Conservation (phyloP, 495 filamentous ascomycete species). For the Penicillium egyptiacum region DNA sequence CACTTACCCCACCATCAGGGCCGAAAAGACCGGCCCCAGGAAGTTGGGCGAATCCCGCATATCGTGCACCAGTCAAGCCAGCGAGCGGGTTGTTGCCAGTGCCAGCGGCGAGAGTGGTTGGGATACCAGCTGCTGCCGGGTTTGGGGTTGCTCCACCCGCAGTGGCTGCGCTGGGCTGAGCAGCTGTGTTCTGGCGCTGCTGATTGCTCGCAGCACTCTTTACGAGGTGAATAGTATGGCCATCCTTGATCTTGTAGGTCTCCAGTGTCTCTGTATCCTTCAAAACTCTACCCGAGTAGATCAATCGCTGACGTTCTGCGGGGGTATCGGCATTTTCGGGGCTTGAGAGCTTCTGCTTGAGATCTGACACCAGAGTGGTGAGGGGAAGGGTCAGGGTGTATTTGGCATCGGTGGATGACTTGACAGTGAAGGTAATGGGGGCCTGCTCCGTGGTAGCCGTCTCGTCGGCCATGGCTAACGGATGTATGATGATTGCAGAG, state of each 20-base stretch:
- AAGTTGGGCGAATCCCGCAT: conserved; percentile 87
- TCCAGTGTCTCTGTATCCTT: conserved; percentile 86
- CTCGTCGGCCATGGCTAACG: conserved; percentile 49
- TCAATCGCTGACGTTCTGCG: conserved; percentile 84
- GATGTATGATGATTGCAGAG: conserved; percentile 8
- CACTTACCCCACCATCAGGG: conserved; percentile 93
- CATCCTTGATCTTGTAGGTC: conserved; percentile 90
- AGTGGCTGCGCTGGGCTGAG: conserved; percentile 47
- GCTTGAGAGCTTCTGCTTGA: conserved; percentile 83
- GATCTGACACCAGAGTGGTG: conserved; percentile 74
- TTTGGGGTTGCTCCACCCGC: conserved; percentile 50
- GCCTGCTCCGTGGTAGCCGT: conserved; percentile 44
- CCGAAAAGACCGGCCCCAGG: conserved; percentile 90
- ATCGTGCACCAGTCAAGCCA: conserved; percentile 88
- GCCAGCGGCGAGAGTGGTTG: conserved; percentile 87
- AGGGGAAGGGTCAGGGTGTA: conserved; percentile 76
- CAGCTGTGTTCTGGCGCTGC: conserved; percentile 56
- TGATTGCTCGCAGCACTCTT: conserved; percentile 92
- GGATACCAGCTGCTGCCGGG: conserved; percentile 61
- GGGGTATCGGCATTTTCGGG: conserved; percentile 81
- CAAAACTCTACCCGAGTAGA: conserved; percentile 94
- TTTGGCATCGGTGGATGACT: conserved; percentile 81
- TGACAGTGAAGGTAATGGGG: conserved; percentile 90
- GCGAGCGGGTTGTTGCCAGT: conserved; percentile 89
- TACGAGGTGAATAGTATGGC: conserved; percentile 95